Percentiles rank a stretch among this genome's conserved stretches.
phyloP scores from a whole-genome alignment of 495 filamentous ascomycete species.

The Neurospora discreta region DNA sequence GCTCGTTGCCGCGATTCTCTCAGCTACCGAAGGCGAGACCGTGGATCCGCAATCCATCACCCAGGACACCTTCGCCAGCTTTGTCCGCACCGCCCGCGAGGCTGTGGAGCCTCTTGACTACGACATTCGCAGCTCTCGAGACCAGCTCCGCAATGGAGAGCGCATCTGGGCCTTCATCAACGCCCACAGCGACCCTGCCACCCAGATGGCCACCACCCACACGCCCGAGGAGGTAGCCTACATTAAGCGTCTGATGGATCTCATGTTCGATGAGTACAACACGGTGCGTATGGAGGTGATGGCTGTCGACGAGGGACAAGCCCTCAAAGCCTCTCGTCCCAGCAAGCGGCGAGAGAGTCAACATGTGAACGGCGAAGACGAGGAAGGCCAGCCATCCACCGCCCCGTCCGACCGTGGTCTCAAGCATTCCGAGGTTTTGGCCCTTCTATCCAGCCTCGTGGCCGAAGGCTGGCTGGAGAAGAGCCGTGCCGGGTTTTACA shows the following conservation, averaged over 20 bases:
- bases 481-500: constrained; percentile 58
- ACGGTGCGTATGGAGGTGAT: constrained; percentile 64
- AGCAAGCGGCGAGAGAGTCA: constrained; percentile 28
- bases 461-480: constrained; percentile 78
- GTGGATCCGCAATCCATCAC: constrained; percentile 46
- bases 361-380: constrained; percentile 26
- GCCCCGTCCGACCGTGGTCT: constrained; percentile 38
- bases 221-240: constrained; percentile 80
- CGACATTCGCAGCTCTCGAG: constrained; percentile 64
- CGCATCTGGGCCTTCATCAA: constrained; percentile 74
- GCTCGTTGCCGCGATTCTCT: constrained; percentile 65
- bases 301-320: constrained; percentile 67
- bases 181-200: constrained; percentile 68
- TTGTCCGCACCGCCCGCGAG: constrained; percentile 56
- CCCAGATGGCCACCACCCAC: constrained; percentile 76
- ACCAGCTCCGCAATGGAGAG: constrained; percentile 43
- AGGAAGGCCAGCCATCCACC: constrained; percentile 17
- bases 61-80: constrained; percentile 53
- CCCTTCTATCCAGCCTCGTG: constrained; percentile 54
- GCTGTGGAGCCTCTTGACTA: constrained; percentile 71
- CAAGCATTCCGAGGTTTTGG: constrained; percentile 66
- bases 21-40: constrained; percentile 25
- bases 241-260: constrained; percentile 77
- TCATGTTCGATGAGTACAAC: constrained; percentile 85
- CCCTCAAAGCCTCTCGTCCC: constrained; percentile 49